Base-by-base conservation (phyloP, 2,329 filamentous ascomycete genomes). In the Diaporthe amygdali region DNA sequence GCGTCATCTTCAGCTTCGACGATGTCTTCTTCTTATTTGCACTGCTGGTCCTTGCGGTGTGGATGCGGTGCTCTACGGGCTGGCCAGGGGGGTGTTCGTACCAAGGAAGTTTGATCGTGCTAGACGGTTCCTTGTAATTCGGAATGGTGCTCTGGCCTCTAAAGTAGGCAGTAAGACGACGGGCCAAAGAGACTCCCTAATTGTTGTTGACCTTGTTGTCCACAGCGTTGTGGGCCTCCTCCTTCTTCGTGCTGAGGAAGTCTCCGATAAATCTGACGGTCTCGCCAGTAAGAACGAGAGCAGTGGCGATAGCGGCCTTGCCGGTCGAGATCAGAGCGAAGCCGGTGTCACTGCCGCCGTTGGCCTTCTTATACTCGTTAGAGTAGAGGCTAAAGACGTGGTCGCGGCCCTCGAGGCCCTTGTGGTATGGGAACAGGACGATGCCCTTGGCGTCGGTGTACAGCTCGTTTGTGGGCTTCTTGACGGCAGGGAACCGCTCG, bases 401-500 rank as follows among this genome's bases (percentile, higher is more conserved):
- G 69, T 92, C 89, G 80, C 88, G 90, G 75, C 89, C 87, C 81
- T 91, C 88, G 22, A 84, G 76, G 27, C 87, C 89, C 76, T 92
- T 87, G 77, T 88, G 88, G 76, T 91, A 82, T 9, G 93, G 93
- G 73, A 90, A 84, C 74, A 89, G 85, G 70, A 92, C 86, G 49
- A 91, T 82, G 76, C 85, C 86, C 79, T 90, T 88, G 76, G 93
- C 88, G 20, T 91, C 89, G 71, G 85, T 85, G 81, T 90, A 90
- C 66, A 95, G 86, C 80, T 94, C 91, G 74, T 88, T 85, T 32
- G 93, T 93, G 64, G 93, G 90, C 83, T 94, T 92, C 85, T 92
- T 94, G 80, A 96, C 87, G 72, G 89, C 86, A 66, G 93, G 93
- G 80, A 95, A 92, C 74, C 85, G 88, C 80, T 89, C 83, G 75